These are phyloP conservation scores for Lentinula aciculospora DNA, from an alignment of 768 basidiomycete species.

Conservation along the genomic window DNA sequence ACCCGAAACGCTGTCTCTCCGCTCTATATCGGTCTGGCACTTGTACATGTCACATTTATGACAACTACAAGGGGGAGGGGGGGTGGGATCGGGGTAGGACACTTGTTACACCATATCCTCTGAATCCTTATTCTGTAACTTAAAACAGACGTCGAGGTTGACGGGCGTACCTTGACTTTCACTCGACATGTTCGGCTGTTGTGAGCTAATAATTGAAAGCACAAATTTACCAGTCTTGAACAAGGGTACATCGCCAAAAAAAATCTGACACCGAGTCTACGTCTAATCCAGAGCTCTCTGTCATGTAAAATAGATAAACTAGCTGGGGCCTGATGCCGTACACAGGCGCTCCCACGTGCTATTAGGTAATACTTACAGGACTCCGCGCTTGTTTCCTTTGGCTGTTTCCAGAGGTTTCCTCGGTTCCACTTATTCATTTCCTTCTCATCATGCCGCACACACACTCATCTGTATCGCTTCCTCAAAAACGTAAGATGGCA, in stretches of 20 bases:
- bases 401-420: not conserved
- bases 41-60: not conserved
- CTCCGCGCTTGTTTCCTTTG: not conserved
- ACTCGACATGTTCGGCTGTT: not conserved
- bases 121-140: too few species aligned
- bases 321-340: not conserved
- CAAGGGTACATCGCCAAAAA: too few species aligned
- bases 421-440: not conserved
- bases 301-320: not conserved
- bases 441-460: not conserved
- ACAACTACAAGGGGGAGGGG: too few species aligned
- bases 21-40: not conserved
- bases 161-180: not conserved
- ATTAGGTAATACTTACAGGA: not conserved
- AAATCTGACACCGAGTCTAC: too few species aligned
- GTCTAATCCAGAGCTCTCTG: too few species aligned
- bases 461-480: not conserved
- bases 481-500: not conserved
- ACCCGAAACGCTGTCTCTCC: not conserved
- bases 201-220: not conserved
- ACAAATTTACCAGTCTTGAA: not conserved
- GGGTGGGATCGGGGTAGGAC: too few species aligned
- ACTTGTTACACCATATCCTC: not conserved
- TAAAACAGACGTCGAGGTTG: too few species aligned
- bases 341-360: not conserved